Conservation (phyloP, 2,329 filamentous ascomycete genomes). For the Exophiala xenobiotica region DNA sequence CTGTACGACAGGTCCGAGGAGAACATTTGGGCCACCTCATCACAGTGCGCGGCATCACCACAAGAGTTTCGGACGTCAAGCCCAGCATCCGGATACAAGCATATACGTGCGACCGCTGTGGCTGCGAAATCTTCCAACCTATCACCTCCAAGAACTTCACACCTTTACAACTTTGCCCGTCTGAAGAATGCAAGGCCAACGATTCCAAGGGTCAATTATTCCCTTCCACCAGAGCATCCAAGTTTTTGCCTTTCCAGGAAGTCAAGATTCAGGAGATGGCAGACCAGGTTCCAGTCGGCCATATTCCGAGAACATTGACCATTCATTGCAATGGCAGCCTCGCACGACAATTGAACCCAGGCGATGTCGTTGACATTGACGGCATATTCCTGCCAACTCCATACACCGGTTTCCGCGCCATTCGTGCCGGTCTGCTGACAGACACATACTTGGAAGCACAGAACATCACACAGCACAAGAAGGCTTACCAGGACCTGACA, state of each 20-base stretch:
- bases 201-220: constrained; percentile 92
- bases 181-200: constrained; percentile 83
- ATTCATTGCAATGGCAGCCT: constrained; percentile 85
- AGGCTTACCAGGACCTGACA: constrained; percentile 89
- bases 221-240: constrained; percentile 91
- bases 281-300: constrained; percentile 97
- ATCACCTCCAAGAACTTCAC: constrained; percentile 87
- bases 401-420: constrained; percentile 98
- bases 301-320: constrained; percentile 90
- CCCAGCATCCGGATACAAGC: constrained; percentile 96
- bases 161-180: constrained; percentile 82
- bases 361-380: constrained; percentile 89
- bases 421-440: constrained; percentile 91
- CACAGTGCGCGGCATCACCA: constrained; percentile 90
- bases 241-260: constrained; percentile 96
- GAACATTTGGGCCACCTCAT: constrained; percentile 92
- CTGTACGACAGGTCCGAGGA: constrained; percentile 89
- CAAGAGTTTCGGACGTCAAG: constrained; percentile 95
- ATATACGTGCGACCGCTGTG: constrained; percentile 95
- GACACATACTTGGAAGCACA: constrained; percentile 97
- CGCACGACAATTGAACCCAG: constrained; percentile 83
- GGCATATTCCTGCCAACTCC: constrained; percentile 96
- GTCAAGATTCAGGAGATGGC: constrained; percentile 98
- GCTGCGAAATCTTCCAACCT: constrained; percentile 96
- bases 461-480: constrained; percentile 92